A percentile compares a stretch with the other conserved stretches of the same genome.
Evolutionary conservation across 2,329 filamentous ascomycete genomes (phyloP).

Genomic region (Teratosphaeriaceae sp.): DNA sequence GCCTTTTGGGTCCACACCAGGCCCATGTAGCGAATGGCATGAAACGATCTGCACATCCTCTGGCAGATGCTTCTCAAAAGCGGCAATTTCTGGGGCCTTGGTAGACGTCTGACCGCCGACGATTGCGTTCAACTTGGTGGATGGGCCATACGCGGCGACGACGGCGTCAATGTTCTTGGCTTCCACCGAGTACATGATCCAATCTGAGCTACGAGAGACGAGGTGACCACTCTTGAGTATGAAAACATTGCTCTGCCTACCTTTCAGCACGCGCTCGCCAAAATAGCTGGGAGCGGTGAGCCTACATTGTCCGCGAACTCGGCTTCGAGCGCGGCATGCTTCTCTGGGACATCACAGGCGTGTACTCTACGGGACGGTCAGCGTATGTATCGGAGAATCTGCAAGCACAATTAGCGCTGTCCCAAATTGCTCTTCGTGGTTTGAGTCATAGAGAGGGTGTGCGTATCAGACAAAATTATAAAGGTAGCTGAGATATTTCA

Average conservation of each 20-base stretch:
- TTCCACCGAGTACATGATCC: conserved; percentile 98
- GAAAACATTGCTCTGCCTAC: conserved; percentile 65
- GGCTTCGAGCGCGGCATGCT: conserved; percentile 69
- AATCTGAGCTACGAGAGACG: conserved; percentile 94
- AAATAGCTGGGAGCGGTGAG: conserved; percentile 31
- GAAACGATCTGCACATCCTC: conserved; percentile 87
- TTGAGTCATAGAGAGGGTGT: conserved; percentile 4
- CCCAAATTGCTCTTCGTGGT: no score
- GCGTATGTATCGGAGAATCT: background rate
- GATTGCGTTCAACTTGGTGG: conserved; percentile 90
- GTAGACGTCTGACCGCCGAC: conserved; percentile 97
- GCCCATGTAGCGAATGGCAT: conserved; percentile 89
- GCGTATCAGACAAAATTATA: conserved; percentile 70
- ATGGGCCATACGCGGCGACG: conserved; percentile 84
- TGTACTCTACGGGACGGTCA: conserved; percentile 59
- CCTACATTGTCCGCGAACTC: conserved; percentile 86
- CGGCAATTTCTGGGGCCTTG: conserved; percentile 91
- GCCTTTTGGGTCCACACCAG: conserved; percentile 59
- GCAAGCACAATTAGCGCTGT: no score
- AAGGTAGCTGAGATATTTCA: conserved; percentile 99
- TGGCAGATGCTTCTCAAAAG: conserved; percentile 85
- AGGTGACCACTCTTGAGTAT: conserved; percentile 92
- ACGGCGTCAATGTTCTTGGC: conserved; percentile 83
- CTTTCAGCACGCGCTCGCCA: conserved; percentile 36
- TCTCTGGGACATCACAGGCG: conserved; percentile 89